A percentile compares a stretch with the other conserved stretches of the same genome.
Conservation (phyloP, 768 basidiomycete genomes). For the Pluteus cervinus region DNA sequence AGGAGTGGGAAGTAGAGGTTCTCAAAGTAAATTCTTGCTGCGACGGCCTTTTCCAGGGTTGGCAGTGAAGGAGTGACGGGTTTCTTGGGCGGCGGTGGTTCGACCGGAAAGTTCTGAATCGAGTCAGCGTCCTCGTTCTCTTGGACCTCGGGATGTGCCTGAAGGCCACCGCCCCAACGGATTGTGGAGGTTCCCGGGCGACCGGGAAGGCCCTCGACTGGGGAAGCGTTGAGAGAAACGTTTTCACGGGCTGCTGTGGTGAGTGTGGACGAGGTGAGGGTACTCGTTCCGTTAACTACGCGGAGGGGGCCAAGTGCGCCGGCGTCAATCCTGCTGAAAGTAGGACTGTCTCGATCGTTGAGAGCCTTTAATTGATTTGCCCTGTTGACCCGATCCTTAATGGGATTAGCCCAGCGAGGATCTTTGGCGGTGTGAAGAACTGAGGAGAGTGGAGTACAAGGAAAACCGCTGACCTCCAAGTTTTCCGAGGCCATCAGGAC, state of each 20-base stretch:
- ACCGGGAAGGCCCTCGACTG: conserved; percentile 46
- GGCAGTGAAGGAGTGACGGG: conserved; percentile 80
- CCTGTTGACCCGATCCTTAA: conserved; percentile 71
- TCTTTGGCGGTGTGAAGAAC: conserved; percentile 39
- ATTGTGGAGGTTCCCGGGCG: conserved; percentile 56
- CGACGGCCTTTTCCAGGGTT: conserved; percentile 91
- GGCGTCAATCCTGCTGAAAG: conserved; percentile 35
- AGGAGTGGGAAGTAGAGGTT: conserved; percentile 83
- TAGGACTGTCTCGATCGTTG: conserved; percentile 70
- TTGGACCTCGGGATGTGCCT: conserved; percentile 60
- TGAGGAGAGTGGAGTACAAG: conserved; percentile 10
- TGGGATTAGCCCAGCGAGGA: conserved; percentile 84
- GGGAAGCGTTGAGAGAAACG: conserved; percentile 34
- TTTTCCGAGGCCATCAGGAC: conserved; percentile 84
- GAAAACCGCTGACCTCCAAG: conserved; percentile 59
- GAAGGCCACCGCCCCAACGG: conserved; percentile 54
- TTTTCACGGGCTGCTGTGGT: conserved; percentile 77
- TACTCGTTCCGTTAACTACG: conserved; percentile 76
- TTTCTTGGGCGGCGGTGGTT: conserved; percentile 37
- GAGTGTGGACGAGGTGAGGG: conserved; percentile 61
- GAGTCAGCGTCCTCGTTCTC: conserved; percentile 47
- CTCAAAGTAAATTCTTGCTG: conserved; percentile 91
- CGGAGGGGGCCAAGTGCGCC: conserved; percentile 50
- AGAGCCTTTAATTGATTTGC: conserved; percentile 65
- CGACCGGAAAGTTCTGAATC: conserved; percentile 21